Evolutionary conservation across 352 stramenopile species (phyloP).

Genomic region (Pythium phragmiticola): DNA sequence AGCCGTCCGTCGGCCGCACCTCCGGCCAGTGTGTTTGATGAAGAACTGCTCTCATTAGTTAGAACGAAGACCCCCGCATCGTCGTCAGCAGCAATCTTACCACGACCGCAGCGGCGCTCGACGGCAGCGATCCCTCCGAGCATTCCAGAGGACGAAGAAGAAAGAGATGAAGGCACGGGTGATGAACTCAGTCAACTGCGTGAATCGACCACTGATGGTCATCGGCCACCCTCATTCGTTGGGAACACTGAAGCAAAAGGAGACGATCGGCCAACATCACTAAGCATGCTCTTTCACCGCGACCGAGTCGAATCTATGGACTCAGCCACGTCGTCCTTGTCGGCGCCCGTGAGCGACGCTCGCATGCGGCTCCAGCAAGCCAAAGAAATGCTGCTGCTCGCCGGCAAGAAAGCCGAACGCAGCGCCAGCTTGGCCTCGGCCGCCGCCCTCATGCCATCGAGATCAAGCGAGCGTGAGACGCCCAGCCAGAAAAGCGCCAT

Average conservation of each 20-base stretch:
- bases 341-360: slow-evolving; percentile 52
- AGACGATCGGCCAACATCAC: slow-evolving; percentile 12
- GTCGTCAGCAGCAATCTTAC: not conserved
- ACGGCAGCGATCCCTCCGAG: slow-evolving; percentile 23
- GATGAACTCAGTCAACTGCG: not conserved
- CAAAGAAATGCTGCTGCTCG: slow-evolving; percentile 71
- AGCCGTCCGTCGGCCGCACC: slow-evolving; percentile 15
- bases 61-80: slow-evolving; percentile 36
- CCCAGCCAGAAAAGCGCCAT: slow-evolving; percentile 56
- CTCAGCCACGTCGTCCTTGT: slow-evolving; percentile 19
- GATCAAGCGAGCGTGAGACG: slow-evolving; percentile 55
- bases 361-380: slow-evolving; percentile 65
- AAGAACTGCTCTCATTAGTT: slow-evolving; percentile 49
- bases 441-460: slow-evolving; percentile 30
- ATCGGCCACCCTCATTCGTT: not conserved
- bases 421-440: slow-evolving; percentile 36
- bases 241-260: slow-evolving; percentile 4
- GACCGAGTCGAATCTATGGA: slow-evolving; percentile 29
- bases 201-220: not conserved
- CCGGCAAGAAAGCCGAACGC: slow-evolving; percentile 50
- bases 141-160: slow-evolving; percentile 37
- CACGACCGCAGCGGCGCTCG: not conserved
- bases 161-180: slow-evolving; percentile 15
- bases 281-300: slow-evolving; percentile 37
- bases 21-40: slow-evolving; percentile 35